Conservation (phyloP, 129 eudicot species). For the Helichrysum umbraculigerum region DNA sequence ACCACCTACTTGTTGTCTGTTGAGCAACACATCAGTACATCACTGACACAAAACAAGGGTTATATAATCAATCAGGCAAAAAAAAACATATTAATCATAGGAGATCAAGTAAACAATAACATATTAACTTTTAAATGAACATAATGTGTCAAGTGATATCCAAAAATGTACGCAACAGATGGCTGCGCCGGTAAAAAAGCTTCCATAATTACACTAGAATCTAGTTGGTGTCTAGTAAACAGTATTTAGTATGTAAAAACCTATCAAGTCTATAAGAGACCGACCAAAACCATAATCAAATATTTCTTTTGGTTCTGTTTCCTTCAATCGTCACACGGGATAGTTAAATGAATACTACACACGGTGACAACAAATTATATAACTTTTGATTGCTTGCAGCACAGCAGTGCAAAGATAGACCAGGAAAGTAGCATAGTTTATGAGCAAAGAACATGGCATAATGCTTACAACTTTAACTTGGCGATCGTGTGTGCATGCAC, state of each 20-base stretch:
- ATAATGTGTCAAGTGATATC: slow-evolving; percentile 1
- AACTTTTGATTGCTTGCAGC: not conserved
- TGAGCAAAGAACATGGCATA: slow-evolving; percentile 15
- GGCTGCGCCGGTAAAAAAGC: not conserved
- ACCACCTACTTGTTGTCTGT: not conserved
- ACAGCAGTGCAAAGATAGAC: not conserved
- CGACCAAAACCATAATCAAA: no score
- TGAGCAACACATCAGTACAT: not conserved
- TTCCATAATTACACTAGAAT: not conserved
- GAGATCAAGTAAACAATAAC: not conserved
- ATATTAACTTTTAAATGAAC: not conserved
- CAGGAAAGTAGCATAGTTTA: not conserved
- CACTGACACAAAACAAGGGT: not conserved
- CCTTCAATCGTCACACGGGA: no score
- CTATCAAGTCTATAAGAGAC: no score
- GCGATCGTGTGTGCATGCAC: no score
- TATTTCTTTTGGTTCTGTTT: no score
- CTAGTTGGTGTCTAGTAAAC: not conserved
- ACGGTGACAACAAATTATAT: not conserved
- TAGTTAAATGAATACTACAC: not conserved
- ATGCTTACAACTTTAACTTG: not conserved
- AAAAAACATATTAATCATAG: not conserved
- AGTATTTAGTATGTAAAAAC: no score
- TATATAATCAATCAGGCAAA: slow-evolving; percentile 5
- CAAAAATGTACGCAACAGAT: not conserved